Percentiles rank a stretch among this genome's conserved stretches.
These are phyloP conservation scores for Wickerhamiella kazuoi DNA, from an alignment of 805 yeast genomes.

Conservation along the genomic window DNA sequence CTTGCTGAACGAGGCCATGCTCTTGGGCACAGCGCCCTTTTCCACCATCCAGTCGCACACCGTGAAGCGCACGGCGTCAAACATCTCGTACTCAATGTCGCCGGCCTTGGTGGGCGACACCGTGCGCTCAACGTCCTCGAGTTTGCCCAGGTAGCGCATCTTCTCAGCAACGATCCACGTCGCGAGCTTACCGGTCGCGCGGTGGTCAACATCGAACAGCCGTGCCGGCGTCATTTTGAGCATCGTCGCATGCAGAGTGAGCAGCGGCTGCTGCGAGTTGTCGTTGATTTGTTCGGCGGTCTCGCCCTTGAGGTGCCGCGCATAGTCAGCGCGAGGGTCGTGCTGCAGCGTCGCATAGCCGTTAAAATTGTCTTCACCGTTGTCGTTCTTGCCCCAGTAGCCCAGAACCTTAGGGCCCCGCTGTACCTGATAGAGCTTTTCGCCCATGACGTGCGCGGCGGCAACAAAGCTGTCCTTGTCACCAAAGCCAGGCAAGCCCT, in stretches of 20 bases:
- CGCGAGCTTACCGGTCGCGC: not conserved
- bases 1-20: not conserved
- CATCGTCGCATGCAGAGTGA: not conserved
- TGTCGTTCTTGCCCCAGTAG: not conserved
- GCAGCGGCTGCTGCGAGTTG: too few relatives aligned
- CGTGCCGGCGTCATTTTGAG: constrained; percentile 1
- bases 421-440: not conserved
- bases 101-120: not conserved
- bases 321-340: constrained; percentile 1
- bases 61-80: not conserved
- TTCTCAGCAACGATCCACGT: not conserved
- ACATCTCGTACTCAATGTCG: not conserved
- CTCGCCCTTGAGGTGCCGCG: not conserved
- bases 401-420: not conserved
- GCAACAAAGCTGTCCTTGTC: constrained; percentile 29
- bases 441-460: constrained; percentile 1
- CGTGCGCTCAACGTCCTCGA: not conserved
- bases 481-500: constrained; percentile 53
- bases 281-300: not conserved
- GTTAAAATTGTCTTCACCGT: too few relatives aligned
- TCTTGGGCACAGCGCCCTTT: not conserved
- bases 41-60: constrained; percentile 2
- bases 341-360: constrained; percentile 1
- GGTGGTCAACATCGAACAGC: not conserved
- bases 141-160: not conserved